phyloP scores from a whole-genome alignment of 2,329 filamentous ascomycete species.

The Atkinsonella hypoxylon region DNA sequence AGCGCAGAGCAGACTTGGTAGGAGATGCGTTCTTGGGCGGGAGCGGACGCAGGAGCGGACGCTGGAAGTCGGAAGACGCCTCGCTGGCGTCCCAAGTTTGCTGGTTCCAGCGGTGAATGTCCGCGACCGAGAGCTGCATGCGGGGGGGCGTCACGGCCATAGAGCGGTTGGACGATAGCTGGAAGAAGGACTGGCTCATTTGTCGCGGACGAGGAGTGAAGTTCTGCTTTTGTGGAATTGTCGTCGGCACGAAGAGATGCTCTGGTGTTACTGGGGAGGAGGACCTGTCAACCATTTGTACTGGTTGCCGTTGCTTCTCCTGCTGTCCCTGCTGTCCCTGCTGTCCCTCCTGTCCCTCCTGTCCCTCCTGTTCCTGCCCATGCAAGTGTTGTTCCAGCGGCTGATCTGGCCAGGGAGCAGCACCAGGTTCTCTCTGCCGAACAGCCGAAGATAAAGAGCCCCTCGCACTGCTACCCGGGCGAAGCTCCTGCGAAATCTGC shows the following conservation, averaged over 20 bases:
- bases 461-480: slow-evolving; percentile 19
- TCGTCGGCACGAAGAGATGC: slow-evolving; percentile 18
- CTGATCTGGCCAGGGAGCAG: background rate
- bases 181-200: slow-evolving; percentile 26
- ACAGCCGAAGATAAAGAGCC: slow-evolving; percentile 26
- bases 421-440: background rate
- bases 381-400: background rate
- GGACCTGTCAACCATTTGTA: background rate
- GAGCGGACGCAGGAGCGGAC: slow-evolving; percentile 32
- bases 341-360: background rate
- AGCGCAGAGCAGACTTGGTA: slow-evolving; percentile 43
- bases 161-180: slow-evolving; percentile 16
- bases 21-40: slow-evolving; percentile 42
- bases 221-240: slow-evolving; percentile 34
- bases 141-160: slow-evolving; percentile 24
- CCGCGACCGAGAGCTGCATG: slow-evolving; percentile 29
- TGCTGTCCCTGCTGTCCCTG: background rate
- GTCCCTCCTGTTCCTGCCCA: background rate
- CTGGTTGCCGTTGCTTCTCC: background rate
- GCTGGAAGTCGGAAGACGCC: slow-evolving; percentile 21
- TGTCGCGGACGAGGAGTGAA: slow-evolving; percentile 33
- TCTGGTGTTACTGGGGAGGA: slow-evolving; percentile 21
- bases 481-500: slow-evolving; percentile 18
- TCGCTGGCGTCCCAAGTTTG: slow-evolving; percentile 26
- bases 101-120: slow-evolving; percentile 30